Conservation (phyloP, 805 yeast genomes). For the Myxozyma melibiosi region DNA sequence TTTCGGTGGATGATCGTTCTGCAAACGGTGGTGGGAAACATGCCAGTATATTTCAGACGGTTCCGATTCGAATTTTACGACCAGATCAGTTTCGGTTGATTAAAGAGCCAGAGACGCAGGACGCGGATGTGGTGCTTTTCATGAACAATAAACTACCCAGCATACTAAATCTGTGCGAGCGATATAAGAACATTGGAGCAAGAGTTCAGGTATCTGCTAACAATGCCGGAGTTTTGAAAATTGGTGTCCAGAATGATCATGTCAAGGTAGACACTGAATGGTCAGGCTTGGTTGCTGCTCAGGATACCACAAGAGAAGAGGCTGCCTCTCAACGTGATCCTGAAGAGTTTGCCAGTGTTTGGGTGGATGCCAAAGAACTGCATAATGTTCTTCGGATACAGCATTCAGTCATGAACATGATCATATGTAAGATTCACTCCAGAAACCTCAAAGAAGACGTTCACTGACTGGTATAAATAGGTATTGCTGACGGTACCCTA, state of each 20-base stretch:
- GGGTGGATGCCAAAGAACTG: slow-evolving; percentile 36
- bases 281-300: slow-evolving; percentile 26
- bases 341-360: slow-evolving; percentile 22
- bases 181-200: slow-evolving; percentile 38
- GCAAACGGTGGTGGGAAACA: slow-evolving; percentile 45
- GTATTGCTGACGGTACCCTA: slow-evolving; percentile 31
- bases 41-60: slow-evolving; percentile 42
- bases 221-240: slow-evolving; percentile 33
- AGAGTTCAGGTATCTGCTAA: slow-evolving; percentile 34
- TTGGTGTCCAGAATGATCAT: slow-evolving; percentile 35
- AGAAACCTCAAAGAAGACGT: not conserved
- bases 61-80: slow-evolving; percentile 69
- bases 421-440: slow-evolving; percentile 19
- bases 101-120: slow-evolving; percentile 64
- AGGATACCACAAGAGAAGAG: slow-evolving; percentile 14
- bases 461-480: slow-evolving; percentile 19
- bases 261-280: slow-evolving; percentile 40
- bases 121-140: slow-evolving; percentile 59
- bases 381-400: slow-evolving; percentile 34
- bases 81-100: slow-evolving; percentile 55
- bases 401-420: slow-evolving; percentile 23
- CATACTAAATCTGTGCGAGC: slow-evolving; percentile 38
- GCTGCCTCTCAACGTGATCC: slow-evolving; percentile 3
- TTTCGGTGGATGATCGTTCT: slow-evolving; percentile 62
- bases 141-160: slow-evolving; percentile 40